These are phyloP conservation scores for Rhizopus sp. DNA, from an alignment of 371 early-diverging fungal species.

Conservation along the genomic window DNA sequence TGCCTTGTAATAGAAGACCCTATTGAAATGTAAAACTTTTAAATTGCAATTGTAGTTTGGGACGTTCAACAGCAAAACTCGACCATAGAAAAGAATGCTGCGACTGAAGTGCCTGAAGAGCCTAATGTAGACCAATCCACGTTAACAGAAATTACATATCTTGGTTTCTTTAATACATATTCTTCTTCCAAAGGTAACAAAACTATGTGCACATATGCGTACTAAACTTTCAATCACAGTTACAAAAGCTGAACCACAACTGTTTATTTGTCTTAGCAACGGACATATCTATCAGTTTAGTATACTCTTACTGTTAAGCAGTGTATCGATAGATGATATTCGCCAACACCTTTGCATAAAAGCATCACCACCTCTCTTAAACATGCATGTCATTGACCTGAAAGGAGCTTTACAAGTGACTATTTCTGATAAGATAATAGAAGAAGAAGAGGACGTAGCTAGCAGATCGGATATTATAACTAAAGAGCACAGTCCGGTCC, in stretches of 20 bases:
- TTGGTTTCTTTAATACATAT: conserved; percentile 28
- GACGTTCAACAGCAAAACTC: conserved; percentile 7
- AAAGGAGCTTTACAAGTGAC: conserved; percentile 19
- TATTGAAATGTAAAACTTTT: not conserved
- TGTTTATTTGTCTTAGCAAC: conserved; percentile 34
- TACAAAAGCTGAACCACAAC: conserved; percentile 15
- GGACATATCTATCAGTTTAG: conserved; percentile 40
- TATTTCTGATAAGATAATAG: not conserved
- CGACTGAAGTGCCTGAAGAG: conserved; percentile 12
- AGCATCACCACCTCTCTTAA: conserved; percentile 8
- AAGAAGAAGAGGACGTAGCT: conserved; percentile 8
- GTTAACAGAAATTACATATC: conserved; percentile 10
- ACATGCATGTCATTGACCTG: conserved; percentile 30
- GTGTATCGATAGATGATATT: conserved; percentile 8
- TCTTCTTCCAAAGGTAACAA: conserved; percentile 22
- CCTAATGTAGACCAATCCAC: conserved; percentile 10
- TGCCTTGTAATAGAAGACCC: not conserved
- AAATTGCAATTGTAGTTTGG: not conserved
- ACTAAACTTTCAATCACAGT: conserved; percentile 7
- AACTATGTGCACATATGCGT: not conserved
- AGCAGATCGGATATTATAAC: not conserved
- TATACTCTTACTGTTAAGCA: conserved; percentile 11
- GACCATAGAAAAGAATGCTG: conserved; percentile 7
- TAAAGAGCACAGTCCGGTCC: conserved; percentile 12
- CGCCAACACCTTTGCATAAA: conserved; percentile 9